These are phyloP conservation scores for Mortierella sp. DNA, from an alignment of 371 early-diverging fungal genomes.

Conservation along the genomic window DNA sequence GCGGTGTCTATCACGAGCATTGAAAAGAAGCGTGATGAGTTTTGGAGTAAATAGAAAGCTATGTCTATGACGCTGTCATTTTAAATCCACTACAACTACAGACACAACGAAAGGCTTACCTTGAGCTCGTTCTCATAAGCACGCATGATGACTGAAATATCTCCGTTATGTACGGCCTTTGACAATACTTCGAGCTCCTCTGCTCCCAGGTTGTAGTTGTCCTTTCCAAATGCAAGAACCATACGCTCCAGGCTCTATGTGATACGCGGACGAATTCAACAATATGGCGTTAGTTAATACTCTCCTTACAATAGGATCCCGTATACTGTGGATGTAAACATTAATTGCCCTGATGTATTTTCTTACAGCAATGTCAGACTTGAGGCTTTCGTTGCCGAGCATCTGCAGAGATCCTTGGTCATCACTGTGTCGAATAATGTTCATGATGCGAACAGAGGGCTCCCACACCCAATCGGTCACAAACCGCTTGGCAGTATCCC, in stretches of 20 bases:
- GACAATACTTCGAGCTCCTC: slow-evolving; percentile 61
- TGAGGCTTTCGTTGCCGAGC: slow-evolving; percentile 82
- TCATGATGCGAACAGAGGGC: slow-evolving; percentile 82
- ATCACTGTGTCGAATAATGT: slow-evolving; percentile 90
- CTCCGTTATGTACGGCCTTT: slow-evolving; percentile 77
- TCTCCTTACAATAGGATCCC: no score
- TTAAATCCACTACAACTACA: neutral
- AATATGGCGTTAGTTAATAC: neutral
- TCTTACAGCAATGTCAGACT: slow-evolving; percentile 83
- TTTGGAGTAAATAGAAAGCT: neutral
- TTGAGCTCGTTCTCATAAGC: slow-evolving; percentile 87
- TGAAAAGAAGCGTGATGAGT: neutral
- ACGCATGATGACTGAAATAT: slow-evolving; percentile 83
- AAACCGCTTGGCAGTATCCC: slow-evolving; percentile 71
- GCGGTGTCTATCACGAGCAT: slow-evolving; percentile 42
- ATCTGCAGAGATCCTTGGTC: slow-evolving; percentile 75
- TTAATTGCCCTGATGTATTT: no score
- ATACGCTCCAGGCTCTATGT: slow-evolving; percentile 87
- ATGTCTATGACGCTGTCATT: neutral
- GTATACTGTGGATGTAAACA: no score
- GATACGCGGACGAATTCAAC: slow-evolving; percentile 13
- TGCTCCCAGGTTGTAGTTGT: slow-evolving; percentile 64
- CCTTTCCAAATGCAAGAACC: slow-evolving; percentile 87
- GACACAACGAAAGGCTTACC: slow-evolving; percentile 51
- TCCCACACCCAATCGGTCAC: slow-evolving; percentile 84